phyloP scores from a whole-genome alignment of 129 eudicot genomes.

The Flaveria trinervia region DNA sequence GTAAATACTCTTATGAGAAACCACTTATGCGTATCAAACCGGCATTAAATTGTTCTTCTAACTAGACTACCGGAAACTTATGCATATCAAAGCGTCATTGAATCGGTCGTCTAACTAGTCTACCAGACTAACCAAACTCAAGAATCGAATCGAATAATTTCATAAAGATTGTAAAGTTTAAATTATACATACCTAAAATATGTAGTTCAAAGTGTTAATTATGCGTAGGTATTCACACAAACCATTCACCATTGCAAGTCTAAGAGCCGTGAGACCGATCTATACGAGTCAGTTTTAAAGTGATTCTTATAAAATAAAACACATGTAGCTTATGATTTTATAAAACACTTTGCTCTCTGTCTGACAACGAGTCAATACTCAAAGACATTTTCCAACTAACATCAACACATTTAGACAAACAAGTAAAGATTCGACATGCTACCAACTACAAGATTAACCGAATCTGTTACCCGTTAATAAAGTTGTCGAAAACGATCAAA shows the following conservation, averaged over 20 bases:
- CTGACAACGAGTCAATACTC: constrained; percentile 9
- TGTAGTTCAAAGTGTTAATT: too few species aligned
- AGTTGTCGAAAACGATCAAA: constrained; percentile 36
- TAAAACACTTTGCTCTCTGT: not conserved
- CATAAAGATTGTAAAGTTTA: too few species aligned
- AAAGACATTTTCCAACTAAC: not conserved
- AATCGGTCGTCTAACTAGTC: too few species aligned
- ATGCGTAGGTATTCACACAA: too few species aligned
- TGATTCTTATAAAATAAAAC: not conserved
- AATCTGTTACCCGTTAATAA: constrained; percentile 20
- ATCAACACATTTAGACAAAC: constrained; percentile 20
- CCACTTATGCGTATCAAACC: too few species aligned
- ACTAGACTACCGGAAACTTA: too few species aligned
- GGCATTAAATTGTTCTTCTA: too few species aligned
- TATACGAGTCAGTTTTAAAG: not conserved
- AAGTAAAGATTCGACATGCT: constrained; percentile 3
- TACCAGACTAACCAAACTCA: too few species aligned
- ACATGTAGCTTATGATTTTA: not conserved
- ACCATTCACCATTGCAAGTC: not conserved
- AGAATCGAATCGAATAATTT: too few species aligned
- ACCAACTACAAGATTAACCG: constrained; percentile 14
- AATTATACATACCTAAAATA: too few species aligned
- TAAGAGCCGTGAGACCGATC: not conserved
- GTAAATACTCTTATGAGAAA: too few species aligned
- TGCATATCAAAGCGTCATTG: too few species aligned